phyloP scores from a whole-genome alignment of 768 basidiomycete genomes.

The Auricularia heimuer region DNA sequence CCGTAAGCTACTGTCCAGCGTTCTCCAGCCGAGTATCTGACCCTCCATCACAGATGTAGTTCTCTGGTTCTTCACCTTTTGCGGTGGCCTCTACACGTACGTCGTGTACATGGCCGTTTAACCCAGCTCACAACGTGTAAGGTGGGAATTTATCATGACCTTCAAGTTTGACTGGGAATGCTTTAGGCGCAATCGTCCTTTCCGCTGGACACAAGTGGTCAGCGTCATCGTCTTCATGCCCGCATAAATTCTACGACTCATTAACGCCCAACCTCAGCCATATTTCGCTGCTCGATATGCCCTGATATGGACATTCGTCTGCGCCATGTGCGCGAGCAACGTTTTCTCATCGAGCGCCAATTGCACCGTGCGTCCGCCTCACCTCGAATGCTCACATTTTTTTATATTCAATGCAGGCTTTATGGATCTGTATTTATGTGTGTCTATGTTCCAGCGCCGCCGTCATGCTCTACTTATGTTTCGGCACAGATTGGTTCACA shows the following conservation, averaged over 20 bases:
- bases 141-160: not conserved
- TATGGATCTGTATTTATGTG: too few relatives aligned
- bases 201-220: not conserved
- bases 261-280: not conserved
- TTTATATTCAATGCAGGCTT: too few relatives aligned
- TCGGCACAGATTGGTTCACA: too few relatives aligned
- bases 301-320: not conserved
- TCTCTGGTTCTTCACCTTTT: not conserved
- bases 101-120: not conserved
- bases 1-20: not conserved
- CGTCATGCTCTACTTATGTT: too few relatives aligned
- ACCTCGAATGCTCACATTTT: too few relatives aligned
- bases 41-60: too few relatives aligned
- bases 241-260: not conserved
- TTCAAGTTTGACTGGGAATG: not conserved
- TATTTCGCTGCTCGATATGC: not conserved
- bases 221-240: not conserved
- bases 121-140: not conserved
- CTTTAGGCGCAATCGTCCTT: not conserved
- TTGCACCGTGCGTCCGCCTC: too few relatives aligned
- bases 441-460: too few relatives aligned
- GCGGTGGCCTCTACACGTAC: not conserved
- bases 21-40: too few relatives aligned
- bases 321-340: too few relatives aligned
- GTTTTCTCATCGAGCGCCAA: too few relatives aligned